Evolutionary conservation across 176 grass and related monocot genomes (phyloP).

Genomic region (Zea mays): Zm-B73-REFERENCE-NAM-5.0 NC_050096.1:260350501-260351000

Average conservation of each 20-base stretch:
- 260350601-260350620: slow-evolving; percentile 99
- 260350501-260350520: slow-evolving; percentile 16
- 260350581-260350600: slow-evolving; percentile 91
- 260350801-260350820: neutral
- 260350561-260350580: slow-evolving; percentile 80
- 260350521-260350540: slow-evolving; percentile 31
- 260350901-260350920: too few species aligned
- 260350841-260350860: too few species aligned
- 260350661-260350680: slow-evolving; percentile 86
- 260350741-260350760: slow-evolving; percentile 25
- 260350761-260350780: neutral
- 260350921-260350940: too few species aligned
- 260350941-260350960: neutral
- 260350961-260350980: neutral
- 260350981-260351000: neutral
- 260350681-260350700: slow-evolving; percentile 81
- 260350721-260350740: slow-evolving; percentile 31
- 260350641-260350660: slow-evolving; percentile 72
- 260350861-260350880: too few species aligned
- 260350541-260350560: slow-evolving; percentile 57
- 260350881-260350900: too few species aligned
- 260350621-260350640: slow-evolving; percentile 97
- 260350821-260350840: neutral
- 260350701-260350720: slow-evolving; percentile 21
- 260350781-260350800: slow-evolving; percentile 25